phyloP scores from a whole-genome alignment of 1,139 yeast genomes.

The Hyphopichia pseudoburtonii region DNA sequence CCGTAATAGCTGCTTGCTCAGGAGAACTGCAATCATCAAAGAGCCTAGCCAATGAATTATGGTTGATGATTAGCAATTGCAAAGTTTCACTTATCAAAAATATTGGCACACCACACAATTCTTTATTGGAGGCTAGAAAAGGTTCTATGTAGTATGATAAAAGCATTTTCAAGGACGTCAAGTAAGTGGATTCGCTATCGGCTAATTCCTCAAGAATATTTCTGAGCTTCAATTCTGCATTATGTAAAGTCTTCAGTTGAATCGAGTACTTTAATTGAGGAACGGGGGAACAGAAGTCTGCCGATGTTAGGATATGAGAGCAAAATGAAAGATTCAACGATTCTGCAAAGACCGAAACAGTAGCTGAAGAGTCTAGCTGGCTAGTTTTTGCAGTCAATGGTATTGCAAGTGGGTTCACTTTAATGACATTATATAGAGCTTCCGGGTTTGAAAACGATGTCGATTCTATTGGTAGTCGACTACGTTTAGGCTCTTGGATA shows the following conservation, averaged over 20 bases:
- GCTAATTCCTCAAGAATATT: constrained; percentile 47
- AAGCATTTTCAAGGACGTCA: constrained; percentile 41
- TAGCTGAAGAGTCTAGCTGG: neutral
- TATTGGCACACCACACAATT: neutral
- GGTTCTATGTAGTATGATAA: constrained; percentile 38
- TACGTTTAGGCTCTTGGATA: too few relatives aligned
- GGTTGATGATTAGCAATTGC: neutral
- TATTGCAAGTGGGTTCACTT: neutral
- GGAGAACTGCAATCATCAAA: neutral
- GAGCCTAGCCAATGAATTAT: neutral
- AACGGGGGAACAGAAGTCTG: constrained; percentile 22
- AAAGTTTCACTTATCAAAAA: neutral
- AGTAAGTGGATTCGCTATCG: constrained; percentile 47
- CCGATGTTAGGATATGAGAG: constrained; percentile 5
- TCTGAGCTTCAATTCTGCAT: constrained; percentile 23
- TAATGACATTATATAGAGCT: neutral
- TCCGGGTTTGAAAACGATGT: too few relatives aligned
- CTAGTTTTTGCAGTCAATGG: neutral
- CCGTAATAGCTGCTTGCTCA: neutral
- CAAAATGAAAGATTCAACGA: constrained; percentile 4
- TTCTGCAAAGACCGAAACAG: neutral
- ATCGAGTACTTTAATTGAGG: constrained; percentile 21
- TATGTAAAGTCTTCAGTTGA: constrained; percentile 4
- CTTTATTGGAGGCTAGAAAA: constrained; percentile 9
- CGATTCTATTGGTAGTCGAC: too few relatives aligned